A percentile compares a stretch with the other conserved stretches of the same genome.
phyloP scores from a whole-genome alignment of 345 rosid species.

The Moricandia arvensis region DNA sequence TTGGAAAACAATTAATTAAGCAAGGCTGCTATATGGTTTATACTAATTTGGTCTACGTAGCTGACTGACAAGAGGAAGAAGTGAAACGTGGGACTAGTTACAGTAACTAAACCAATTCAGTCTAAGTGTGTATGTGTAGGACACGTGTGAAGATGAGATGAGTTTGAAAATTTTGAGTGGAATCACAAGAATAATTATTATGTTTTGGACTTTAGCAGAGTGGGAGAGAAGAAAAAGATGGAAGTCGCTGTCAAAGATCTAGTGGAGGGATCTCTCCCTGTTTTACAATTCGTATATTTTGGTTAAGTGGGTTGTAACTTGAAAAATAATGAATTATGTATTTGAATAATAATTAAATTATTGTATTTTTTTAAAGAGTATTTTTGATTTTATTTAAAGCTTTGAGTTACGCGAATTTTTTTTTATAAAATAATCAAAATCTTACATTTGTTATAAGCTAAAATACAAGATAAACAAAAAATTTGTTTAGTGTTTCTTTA shows the following conservation, averaged over 20 bases:
- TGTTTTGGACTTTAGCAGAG: neutral
- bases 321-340: too few species aligned
- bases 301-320: too few species aligned
- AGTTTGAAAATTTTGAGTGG: neutral
- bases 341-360: too few species aligned
- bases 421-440: too few species aligned
- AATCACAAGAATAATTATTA: neutral
- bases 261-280: neutral
- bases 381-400: too few species aligned
- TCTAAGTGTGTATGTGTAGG: neutral
- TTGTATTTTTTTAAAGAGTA: too few species aligned
- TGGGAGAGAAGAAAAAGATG: slow-evolving; percentile 1
- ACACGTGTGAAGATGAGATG: slow-evolving; percentile 17
- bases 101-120: neutral
- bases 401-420: too few species aligned
- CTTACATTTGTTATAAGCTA: too few species aligned
- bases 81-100: neutral
- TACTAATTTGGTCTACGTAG: neutral
- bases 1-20: neutral
- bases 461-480: too few species aligned
- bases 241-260: neutral
- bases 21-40: neutral
- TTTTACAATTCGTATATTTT: neutral
- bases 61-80: slow-evolving; percentile 1
- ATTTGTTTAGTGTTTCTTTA: too few species aligned